Conservation (phyloP, 164 flowering plant genomes). For the Akebia trifoliata region DNA sequence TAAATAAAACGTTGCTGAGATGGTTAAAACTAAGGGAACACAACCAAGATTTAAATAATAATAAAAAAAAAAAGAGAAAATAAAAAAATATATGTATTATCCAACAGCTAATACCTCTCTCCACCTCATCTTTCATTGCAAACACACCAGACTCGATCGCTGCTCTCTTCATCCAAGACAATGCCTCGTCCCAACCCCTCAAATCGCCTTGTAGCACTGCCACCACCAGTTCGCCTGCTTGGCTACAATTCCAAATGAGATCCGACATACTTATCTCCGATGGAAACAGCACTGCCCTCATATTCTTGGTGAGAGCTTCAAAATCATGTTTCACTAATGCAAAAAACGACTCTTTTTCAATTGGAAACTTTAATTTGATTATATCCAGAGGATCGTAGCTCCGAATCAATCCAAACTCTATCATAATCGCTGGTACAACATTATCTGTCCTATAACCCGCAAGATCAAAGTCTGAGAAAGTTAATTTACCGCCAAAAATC, state of each 20-base stretch:
- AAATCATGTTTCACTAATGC: constrained; percentile 81
- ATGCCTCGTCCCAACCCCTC: constrained; percentile 52
- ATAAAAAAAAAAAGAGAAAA: too few species aligned
- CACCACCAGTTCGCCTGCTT: constrained; percentile 81
- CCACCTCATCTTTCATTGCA: constrained; percentile 59
- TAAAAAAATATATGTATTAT: too few species aligned
- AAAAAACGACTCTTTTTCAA: constrained; percentile 49
- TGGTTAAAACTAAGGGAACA: too few species aligned
- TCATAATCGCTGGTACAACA: constrained; percentile 77
- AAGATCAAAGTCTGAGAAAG: constrained; percentile 43
- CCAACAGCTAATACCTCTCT: too few species aligned
- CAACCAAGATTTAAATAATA: too few species aligned
- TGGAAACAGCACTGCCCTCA: constrained; percentile 78
- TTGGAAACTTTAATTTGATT: constrained; percentile 56
- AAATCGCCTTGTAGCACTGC: constrained; percentile 63
- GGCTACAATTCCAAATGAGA: constrained; percentile 81
- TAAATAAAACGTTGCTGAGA: too few species aligned
- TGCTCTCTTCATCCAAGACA: constrained; percentile 72
- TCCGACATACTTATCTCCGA: constrained; percentile 62
- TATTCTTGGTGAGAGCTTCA: constrained; percentile 90
- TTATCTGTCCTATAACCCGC: constrained; percentile 92
- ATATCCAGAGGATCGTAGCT: constrained; percentile 68
- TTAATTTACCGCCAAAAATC: constrained; percentile 51
- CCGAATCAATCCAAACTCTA: constrained; percentile 70
- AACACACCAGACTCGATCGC: constrained; percentile 78